phyloP scores from a whole-genome alignment of 2,329 filamentous ascomycete species.

The Colletotrichum abscissum region DNA sequence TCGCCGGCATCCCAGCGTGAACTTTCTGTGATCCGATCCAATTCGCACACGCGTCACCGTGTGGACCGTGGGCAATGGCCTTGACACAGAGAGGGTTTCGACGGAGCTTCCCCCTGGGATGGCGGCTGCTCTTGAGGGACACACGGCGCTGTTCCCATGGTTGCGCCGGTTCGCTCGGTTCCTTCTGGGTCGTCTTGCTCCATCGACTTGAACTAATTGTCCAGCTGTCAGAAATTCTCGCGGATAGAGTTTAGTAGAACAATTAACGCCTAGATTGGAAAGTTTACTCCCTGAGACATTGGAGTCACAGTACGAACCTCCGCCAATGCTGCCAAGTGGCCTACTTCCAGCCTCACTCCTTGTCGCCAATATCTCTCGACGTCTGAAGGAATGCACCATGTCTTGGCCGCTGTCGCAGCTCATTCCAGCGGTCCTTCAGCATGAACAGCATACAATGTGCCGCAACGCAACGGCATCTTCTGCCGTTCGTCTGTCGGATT shows the following conservation, averaged over 20 bases:
- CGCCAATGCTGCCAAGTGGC: constrained; percentile 13
- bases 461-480: constrained; percentile 11
- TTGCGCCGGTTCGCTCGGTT: neutral
- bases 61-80: constrained; percentile 18
- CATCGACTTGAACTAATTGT: neutral
- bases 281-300: constrained; percentile 27
- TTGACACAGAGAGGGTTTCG: constrained; percentile 34
- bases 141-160: neutral
- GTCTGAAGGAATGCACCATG: neutral
- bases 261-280: constrained; percentile 5
- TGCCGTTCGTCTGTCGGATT: neutral
- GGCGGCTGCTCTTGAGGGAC: neutral
- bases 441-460: neutral
- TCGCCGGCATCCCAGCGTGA: constrained; percentile 18
- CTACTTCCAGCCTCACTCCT: constrained; percentile 9
- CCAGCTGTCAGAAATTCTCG: neutral
- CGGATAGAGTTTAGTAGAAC: constrained; percentile 21
- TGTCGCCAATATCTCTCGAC: constrained; percentile 16
- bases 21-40: constrained; percentile 23
- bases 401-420: constrained; percentile 20
- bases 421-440: neutral
- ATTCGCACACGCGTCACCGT: constrained; percentile 10
- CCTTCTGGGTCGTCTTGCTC: neutral
- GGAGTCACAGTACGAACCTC: constrained; percentile 4
- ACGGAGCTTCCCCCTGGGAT: constrained; percentile 21